These are phyloP conservation scores for Eimeria acervulina DNA, from an alignment of 169 alveolate genomes.

Conservation along the genomic window DNA sequence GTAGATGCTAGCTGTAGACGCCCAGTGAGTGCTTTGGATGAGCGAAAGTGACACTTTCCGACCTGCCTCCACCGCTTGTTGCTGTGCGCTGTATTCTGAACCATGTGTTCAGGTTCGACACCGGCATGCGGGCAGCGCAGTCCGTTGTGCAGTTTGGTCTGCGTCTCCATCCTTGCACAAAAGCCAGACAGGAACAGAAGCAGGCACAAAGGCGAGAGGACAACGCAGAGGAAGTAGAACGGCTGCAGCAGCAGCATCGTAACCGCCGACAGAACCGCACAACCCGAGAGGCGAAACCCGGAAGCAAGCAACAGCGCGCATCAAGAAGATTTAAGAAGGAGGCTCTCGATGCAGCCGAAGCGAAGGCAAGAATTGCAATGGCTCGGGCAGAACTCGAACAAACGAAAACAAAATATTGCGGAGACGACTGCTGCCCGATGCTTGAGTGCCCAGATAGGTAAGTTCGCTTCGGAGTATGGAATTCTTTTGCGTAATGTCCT, in stretches of 20 bases:
- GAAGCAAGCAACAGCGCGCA: slow-evolving; percentile 42
- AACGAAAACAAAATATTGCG: slow-evolving; percentile 57
- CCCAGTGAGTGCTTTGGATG: background rate
- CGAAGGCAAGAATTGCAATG: slow-evolving; percentile 47
- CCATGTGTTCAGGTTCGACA: slow-evolving; percentile 46
- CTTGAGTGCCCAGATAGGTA: slow-evolving; percentile 66
- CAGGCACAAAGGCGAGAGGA: slow-evolving; percentile 7
- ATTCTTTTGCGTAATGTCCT: background rate
- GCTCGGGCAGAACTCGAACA: slow-evolving; percentile 64
- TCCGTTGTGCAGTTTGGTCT: slow-evolving; percentile 77
- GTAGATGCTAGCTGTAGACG: background rate
- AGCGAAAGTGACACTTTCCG: background rate
- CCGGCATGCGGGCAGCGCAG: slow-evolving; percentile 80
- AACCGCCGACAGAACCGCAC: slow-evolving; percentile 56
- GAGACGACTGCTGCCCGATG: slow-evolving; percentile 59
- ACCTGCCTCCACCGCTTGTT: background rate
- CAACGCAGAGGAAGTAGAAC: background rate
- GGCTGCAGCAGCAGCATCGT: slow-evolving; percentile 73
- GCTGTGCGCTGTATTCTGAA: background rate
- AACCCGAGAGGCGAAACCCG: background rate
- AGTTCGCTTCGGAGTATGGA: background rate
- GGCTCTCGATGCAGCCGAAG: slow-evolving; percentile 36
- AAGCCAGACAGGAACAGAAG: slow-evolving; percentile 36
- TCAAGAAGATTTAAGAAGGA: background rate
- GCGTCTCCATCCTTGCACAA: slow-evolving; percentile 74